Base-by-base conservation (phyloP, 2,329 filamentous ascomycete species). In the Colletotrichum cuscutae region DNA sequence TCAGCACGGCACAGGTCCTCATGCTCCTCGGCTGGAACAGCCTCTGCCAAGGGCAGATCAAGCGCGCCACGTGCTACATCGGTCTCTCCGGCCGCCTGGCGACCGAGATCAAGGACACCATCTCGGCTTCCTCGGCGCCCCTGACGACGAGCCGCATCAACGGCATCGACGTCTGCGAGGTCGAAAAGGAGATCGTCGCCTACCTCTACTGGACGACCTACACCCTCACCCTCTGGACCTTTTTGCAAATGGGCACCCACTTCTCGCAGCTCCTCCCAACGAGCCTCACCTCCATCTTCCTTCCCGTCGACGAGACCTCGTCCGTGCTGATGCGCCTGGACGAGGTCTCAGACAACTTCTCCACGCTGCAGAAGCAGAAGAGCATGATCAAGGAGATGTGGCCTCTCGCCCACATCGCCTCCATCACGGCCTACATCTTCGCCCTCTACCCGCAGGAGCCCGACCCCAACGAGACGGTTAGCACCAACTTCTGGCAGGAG, bases 151-250 rank as follows among this genome's bases (percentile, higher is more conserved):
- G 81, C 49, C 80, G 81, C 37, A 83, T 85, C 74, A 85, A 85
- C 28, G 83, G 83, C 11, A 79, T 85, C 57, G 82, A 84, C 52
- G 79, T 84, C 3, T 80, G 79, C 58, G 80, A 81, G 57, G 81
- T 85, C 8, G 83, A 85, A 71, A 81, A 80, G 68, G 83, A 85
- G 71, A 66, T 84, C 19, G 76, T 81, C 4, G 77, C 80, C 28
- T 82, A 82, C 74, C 75, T 84, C 6, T 83, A 82, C 77, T 85
- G 83, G 83, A 78, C 81, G 4, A 81, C 81, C 1, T 82, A 81
- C 68, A 79, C 82, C 1, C 77, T 83, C n/a, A 81, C 78, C 37
- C 77, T 84, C 8, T 85, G 83, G 83, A 77, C 77, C 6, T 84
- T 78, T 35, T 76, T 83, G 49, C 82, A 84, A 68, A 80, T 78